Percentiles rank a stretch among this genome's conserved stretches.
Evolutionary conservation across 2,329 filamentous ascomycete species (phyloP).

Genomic region (Dothidotthia symphoricarpi): DNA sequence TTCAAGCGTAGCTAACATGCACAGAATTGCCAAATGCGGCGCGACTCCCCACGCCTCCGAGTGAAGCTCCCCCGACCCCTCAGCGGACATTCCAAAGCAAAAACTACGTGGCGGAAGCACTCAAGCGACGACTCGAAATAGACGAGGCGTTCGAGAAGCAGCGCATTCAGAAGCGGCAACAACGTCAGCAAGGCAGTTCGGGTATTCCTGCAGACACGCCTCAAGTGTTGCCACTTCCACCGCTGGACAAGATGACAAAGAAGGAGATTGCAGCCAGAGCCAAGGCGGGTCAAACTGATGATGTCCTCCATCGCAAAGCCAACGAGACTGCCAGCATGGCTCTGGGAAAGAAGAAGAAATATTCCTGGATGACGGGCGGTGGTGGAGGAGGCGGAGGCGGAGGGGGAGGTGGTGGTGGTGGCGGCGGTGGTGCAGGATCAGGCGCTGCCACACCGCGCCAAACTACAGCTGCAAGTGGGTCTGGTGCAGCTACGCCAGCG

Average conservation of each 20-base stretch:
- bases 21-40: constrained; percentile 39
- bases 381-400: constrained; percentile 36
- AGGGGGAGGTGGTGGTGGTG: constrained; percentile 37
- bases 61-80: constrained; percentile 49
- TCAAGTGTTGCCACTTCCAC: constrained; percentile 21
- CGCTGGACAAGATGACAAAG: constrained; percentile 64
- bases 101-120: constrained; percentile 58
- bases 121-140: constrained; percentile 32
- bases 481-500: constrained; percentile 28
- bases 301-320: constrained; percentile 74
- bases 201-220: constrained; percentile 30
- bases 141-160: constrained; percentile 73
- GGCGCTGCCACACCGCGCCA: constrained; percentile 37
- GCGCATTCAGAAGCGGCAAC: constrained; percentile 48
- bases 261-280: constrained; percentile 79
- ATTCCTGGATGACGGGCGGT: constrained; percentile 68
- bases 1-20: constrained; percentile 6
- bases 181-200: constrained; percentile 36
- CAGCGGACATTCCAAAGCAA: constrained; percentile 53
- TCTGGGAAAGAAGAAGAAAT: constrained; percentile 68
- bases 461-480: constrained; percentile 21
- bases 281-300: constrained; percentile 72
- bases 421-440: constrained; percentile 38
- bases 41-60: constrained; percentile 47
- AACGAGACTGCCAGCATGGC: constrained; percentile 84